A percentile compares a stretch with the other conserved stretches of the same genome.
phyloP scores from a whole-genome alignment of 352 stramenopile genomes.

The Phytophthora pinifolia region DNA sequence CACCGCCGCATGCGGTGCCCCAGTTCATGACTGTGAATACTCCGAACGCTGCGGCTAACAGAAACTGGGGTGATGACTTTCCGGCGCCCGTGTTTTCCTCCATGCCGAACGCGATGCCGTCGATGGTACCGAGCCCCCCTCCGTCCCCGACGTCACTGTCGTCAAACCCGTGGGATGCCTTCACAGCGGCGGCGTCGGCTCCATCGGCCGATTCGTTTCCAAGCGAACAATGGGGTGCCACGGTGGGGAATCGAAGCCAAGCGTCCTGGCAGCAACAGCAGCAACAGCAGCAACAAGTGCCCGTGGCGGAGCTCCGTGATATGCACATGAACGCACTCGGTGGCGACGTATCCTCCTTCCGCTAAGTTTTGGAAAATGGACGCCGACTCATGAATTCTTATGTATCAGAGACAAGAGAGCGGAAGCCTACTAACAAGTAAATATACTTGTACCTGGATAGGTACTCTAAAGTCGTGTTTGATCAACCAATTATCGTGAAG shows the following conservation, averaged over 20 bases:
- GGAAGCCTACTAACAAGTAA: no score
- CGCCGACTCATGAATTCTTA: no score
- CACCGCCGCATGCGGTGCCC: conserved; percentile 23
- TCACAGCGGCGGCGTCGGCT: conserved; percentile 31
- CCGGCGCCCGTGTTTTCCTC: conserved; percentile 21
- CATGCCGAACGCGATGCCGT: conserved; percentile 9
- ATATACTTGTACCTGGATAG: no score
- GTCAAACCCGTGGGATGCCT: conserved; percentile 42
- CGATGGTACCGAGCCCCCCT: conserved; percentile 3
- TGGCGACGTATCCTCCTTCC: conserved; percentile 13
- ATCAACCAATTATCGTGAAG: no score
- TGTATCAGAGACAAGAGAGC: no score
- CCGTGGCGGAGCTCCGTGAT: conserved; percentile 27
- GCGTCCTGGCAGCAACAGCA: conserved; percentile 15
- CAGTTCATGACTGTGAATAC: conserved; percentile 28
- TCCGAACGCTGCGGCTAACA: conserved; percentile 9
- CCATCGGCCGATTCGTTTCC: conserved; percentile 19
- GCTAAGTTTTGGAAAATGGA: conserved; percentile 1
- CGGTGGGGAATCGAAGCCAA: conserved; percentile 4
- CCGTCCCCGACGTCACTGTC: conserved; percentile 9
- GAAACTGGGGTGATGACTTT: conserved; percentile 19
- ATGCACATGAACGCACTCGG: conserved; percentile 32
- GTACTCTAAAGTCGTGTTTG: no score
- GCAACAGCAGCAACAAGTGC: conserved; percentile 15
- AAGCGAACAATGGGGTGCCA: conserved; percentile 20